Conservation (phyloP, 1,284 basidiomycete species). For the Chiua sp. region DNA sequence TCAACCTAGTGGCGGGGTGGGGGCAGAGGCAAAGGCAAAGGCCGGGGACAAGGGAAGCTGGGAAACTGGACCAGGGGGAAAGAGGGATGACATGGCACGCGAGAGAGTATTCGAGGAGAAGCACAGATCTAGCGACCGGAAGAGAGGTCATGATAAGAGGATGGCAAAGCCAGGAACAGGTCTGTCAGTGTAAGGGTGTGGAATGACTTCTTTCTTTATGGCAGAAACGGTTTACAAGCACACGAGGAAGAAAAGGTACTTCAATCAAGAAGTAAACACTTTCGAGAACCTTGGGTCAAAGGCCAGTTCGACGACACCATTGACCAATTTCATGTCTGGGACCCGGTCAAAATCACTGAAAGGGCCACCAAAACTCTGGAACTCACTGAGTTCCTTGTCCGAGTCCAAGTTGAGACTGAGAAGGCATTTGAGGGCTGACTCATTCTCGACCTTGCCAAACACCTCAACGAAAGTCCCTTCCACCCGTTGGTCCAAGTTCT, state of each 20-base stretch:
- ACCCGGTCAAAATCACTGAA: constrained; percentile 6
- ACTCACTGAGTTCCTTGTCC: constrained; percentile 60
- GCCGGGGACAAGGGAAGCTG: constrained; percentile 41
- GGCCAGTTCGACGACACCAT: constrained; percentile 68
- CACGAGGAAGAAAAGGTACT: background rate
- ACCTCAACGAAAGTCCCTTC: constrained; percentile 73
- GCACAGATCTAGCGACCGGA: constrained; percentile 73
- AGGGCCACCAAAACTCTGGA: background rate
- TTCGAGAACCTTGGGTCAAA: constrained; percentile 63
- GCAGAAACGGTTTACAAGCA: background rate
- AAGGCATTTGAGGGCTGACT: constrained; percentile 66
- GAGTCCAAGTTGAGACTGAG: constrained; percentile 66
- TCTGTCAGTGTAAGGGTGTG: constrained; percentile 24
- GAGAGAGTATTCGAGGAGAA: constrained; percentile 73
- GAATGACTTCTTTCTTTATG: constrained; percentile 7
- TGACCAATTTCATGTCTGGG: constrained; percentile 68
- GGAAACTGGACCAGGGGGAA: constrained; percentile 39
- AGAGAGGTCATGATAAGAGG: constrained; percentile 79
- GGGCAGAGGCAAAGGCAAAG: constrained; percentile 35
- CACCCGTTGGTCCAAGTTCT: constrained; percentile 52
- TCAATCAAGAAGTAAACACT: constrained; percentile 53
- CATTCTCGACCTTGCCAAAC: constrained; percentile 69
- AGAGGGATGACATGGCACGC: constrained; percentile 36
- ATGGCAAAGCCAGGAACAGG: constrained; percentile 59
- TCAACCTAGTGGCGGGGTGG: constrained; percentile 14